Percentiles rank a stretch among this genome's conserved stretches.
Conservation (phyloP, 2,329 filamentous ascomycete genomes). For the Aspergillus pseudoglaucus region DNA sequence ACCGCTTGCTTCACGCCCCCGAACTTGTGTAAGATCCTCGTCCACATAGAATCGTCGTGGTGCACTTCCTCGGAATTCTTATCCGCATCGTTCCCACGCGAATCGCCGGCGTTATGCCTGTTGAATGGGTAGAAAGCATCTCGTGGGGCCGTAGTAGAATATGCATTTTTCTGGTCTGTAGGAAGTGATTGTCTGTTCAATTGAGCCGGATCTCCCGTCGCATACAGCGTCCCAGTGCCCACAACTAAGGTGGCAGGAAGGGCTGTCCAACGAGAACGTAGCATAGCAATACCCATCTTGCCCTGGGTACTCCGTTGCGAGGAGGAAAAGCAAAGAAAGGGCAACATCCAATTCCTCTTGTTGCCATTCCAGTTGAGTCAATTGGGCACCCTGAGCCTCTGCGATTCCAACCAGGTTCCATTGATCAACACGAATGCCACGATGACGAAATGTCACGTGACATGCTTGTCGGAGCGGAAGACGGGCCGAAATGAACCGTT, state of each 20-base stretch:
- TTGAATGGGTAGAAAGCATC: constrained; percentile 9
- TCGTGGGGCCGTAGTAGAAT: constrained; percentile 16
- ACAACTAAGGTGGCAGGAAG: constrained; percentile 28
- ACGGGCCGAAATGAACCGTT: constrained; percentile 12
- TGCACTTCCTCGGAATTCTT: constrained; percentile 7
- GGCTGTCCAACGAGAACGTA: constrained; percentile 30
- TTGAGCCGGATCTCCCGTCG: constrained; percentile 20
- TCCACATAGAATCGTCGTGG: constrained; percentile 36
- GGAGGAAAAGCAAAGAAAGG: constrained; percentile 4
- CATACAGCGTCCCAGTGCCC: constrained; percentile 18
- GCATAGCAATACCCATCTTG: constrained; percentile 29
- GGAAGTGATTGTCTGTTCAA: constrained; percentile 14
- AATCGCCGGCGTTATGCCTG: constrained; percentile 8
- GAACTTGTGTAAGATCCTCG: constrained; percentile 46
- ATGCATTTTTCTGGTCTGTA: constrained; percentile 16
- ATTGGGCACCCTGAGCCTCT: not conserved
- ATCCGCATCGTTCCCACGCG: constrained; percentile 7
- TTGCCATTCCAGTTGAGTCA: not conserved
- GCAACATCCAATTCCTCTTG: constrained; percentile 14
- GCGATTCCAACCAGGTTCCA: not conserved
- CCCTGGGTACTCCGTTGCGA: constrained; percentile 15
- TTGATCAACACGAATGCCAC: constrained; percentile 1
- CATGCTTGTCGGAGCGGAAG: constrained; percentile 5
- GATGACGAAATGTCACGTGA: constrained; percentile 26
- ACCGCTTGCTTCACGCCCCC: constrained; percentile 35